phyloP scores from a whole-genome alignment of 2,329 filamentous ascomycete genomes.

The Lachnellula hyalina region DNA sequence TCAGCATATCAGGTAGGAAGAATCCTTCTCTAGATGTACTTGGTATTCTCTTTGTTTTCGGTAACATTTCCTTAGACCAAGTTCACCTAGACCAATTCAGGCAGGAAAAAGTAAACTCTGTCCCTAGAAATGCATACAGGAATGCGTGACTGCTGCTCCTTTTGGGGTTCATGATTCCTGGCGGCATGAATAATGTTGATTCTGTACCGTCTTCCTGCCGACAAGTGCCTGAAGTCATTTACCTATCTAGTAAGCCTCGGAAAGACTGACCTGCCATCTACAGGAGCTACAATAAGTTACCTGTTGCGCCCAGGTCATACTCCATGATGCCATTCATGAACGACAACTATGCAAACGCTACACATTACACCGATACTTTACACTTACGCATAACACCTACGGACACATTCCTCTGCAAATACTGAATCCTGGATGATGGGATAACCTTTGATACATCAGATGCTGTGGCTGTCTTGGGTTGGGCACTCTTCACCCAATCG shows the following conservation, averaged over 20 bases:
- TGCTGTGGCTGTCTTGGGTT: conserved; percentile 8
- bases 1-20: no score
- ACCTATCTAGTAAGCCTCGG: neutral
- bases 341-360: conserved; percentile 47
- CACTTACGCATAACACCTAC: no score
- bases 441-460: conserved; percentile 27
- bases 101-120: no score
- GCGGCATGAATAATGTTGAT: conserved; percentile 44
- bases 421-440: conserved; percentile 36
- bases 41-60: no score
- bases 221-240: conserved; percentile 29
- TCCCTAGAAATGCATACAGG: no score
- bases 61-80: no score
- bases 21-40: no score
- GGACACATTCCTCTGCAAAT: conserved; percentile 50
- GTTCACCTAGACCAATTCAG: no score
- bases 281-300: conserved; percentile 42
- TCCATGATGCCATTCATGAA: conserved; percentile 39
- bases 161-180: conserved; percentile 36
- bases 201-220: conserved; percentile 40
- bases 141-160: no score
- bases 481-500: conserved; percentile 9
- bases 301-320: conserved; percentile 33
- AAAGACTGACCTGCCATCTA: neutral
- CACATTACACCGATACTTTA: no score